These are phyloP conservation scores for Saccharomyces paradoxus DNA, from an alignment of 805 yeast species.

Conservation along the genomic window DNA sequence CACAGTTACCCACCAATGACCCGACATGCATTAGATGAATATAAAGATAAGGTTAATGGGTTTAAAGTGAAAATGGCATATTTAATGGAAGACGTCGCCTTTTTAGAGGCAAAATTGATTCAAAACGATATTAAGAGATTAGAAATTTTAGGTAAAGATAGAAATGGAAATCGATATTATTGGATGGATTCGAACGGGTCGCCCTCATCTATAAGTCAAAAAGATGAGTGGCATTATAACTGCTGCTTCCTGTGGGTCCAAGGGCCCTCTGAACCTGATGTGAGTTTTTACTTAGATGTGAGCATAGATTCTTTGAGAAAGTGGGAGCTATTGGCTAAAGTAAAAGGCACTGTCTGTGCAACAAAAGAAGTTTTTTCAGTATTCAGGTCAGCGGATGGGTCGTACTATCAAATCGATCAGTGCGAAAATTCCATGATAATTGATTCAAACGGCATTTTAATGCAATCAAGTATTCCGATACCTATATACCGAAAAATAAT, in stretches of 20 bases:
- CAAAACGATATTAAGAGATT: constrained; percentile 71
- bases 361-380: constrained; percentile 20
- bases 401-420: constrained; percentile 10
- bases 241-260: constrained; percentile 88
- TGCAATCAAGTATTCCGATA: constrained; percentile 10
- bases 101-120: constrained; percentile 49
- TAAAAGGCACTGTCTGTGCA: constrained; percentile 14
- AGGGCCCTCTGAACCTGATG: constrained; percentile 62
- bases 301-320: constrained; percentile 17
- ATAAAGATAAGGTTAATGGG: constrained; percentile 18
- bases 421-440: constrained; percentile 15
- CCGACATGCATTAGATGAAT: constrained; percentile 9
- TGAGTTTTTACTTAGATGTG: constrained; percentile 27
- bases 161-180: constrained; percentile 82
- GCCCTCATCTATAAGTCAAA: constrained; percentile 26
- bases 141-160: constrained; percentile 66
- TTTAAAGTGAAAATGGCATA: constrained; percentile 29
- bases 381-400: constrained; percentile 15
- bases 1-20: neutral
- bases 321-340: constrained; percentile 22
- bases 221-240: constrained; percentile 50
- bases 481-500: constrained; percentile 47
- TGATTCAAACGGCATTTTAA: constrained; percentile 15
- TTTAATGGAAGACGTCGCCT: constrained; percentile 39
- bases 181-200: constrained; percentile 81